Percentiles rank a stretch among this genome's conserved stretches.
Conservation (phyloP, 192 early-diverging fungal genomes). For the Backusella liffmaniae region DNA sequence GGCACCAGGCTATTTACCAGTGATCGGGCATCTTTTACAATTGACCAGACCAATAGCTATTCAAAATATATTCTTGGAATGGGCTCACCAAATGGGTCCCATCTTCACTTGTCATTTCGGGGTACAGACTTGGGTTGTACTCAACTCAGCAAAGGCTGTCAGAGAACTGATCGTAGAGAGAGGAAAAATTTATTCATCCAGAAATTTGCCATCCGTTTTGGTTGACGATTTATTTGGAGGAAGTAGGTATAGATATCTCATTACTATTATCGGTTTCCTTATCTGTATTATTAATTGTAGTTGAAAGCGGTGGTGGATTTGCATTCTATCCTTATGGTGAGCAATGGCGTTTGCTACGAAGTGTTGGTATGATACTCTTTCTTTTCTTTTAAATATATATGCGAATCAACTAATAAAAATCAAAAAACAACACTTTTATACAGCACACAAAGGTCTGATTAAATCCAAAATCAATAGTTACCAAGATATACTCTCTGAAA, state of each 20-base stretch:
- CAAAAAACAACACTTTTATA: neutral
- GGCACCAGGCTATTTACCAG: conserved; percentile 24
- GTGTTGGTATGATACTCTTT: conserved; percentile 20
- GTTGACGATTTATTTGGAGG: conserved; percentile 28
- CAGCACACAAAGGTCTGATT: conserved; percentile 31
- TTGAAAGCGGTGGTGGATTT: conserved; percentile 35
- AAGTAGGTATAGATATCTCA: conserved; percentile 18
- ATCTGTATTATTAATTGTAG: neutral
- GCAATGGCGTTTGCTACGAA: conserved; percentile 28
- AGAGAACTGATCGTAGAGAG: conserved; percentile 35
- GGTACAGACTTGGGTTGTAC: conserved; percentile 26
- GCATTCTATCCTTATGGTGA: conserved; percentile 36
- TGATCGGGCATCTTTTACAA: conserved; percentile 31
- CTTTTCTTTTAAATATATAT: too few species aligned
- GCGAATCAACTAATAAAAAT: too few species aligned
- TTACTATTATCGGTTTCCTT: neutral
- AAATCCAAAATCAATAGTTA: conserved; percentile 35
- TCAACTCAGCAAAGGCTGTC: conserved; percentile 29
- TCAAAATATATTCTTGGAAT: conserved; percentile 27
- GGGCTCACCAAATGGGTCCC: conserved; percentile 26
- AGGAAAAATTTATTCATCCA: conserved; percentile 37
- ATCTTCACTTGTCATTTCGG: conserved; percentile 37
- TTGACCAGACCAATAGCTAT: conserved; percentile 6
- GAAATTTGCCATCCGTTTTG: conserved; percentile 25
- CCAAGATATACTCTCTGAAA: conserved; percentile 29